Base-by-base conservation (phyloP, 805 yeast genomes). In the Wickerhamomyces canadensis region DNA sequence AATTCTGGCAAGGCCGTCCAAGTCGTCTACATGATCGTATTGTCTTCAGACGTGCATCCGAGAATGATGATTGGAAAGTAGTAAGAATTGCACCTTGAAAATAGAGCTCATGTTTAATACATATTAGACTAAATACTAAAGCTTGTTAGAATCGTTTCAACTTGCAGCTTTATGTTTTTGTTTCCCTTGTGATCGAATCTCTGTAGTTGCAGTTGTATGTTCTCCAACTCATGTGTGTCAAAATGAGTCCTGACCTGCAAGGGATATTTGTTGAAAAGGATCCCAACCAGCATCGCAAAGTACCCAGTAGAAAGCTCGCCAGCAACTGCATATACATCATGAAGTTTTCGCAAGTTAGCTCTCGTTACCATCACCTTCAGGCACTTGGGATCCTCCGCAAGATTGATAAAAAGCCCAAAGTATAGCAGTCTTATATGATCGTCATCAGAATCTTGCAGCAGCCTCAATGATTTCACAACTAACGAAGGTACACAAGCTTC, bases 1-100 rank as follows among this genome's bases (percentile, higher is more conserved):
- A 93, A 64, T 93, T 91, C 56, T 93, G 98, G 97, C 98, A 93
- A 65, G 98, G 98, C 14, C 78, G 98, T 45, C 70, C 74, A 42
- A 81, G 85, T 54, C 75, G 98, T 58, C 67, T 91, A 35, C 98
- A 93, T 60, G 98, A 93, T 60, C 75, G 98, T 49, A 68, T 89
- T 35, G 76, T 80, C 12, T 89, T 72, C 61, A 71, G 74, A 43
- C 70, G 94, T 57, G 76, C 73, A 18, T 47, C 57, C 8, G 72
- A 64, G 14, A 68, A 63, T 12, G 67, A 59, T 1, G 62, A 68
- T 23, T 89, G 95, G 94, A 61, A 69, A 34, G 51, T 82, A 22
- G 62, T 67, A 27, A 75, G 96, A 61, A 63, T 87, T 28, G 84
- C 95, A 7, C 95, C 97, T 46, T 78, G 47, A 44, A 9, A 19